Percentiles rank a stretch among this genome's conserved stretches.
phyloP scores from a whole-genome alignment of 139 green algal species.

The Nannochloris sp. region DNA sequence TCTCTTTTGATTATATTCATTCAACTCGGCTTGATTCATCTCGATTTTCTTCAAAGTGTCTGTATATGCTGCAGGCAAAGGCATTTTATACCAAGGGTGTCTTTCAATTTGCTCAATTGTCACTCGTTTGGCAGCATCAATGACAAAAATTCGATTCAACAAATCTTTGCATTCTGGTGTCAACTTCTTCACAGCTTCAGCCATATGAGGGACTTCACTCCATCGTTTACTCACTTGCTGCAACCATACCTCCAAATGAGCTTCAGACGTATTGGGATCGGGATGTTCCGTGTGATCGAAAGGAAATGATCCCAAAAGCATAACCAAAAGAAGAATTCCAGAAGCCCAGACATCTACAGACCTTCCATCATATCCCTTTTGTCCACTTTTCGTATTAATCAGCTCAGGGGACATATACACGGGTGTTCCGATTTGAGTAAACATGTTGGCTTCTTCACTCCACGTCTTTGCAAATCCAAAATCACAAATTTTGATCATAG shows the following conservation, averaged over 20 bases:
- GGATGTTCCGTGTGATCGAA: conserved; percentile 58
- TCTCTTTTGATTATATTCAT: conserved; percentile 1
- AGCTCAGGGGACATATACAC: conserved; percentile 81
- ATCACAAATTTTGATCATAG: conserved; percentile 74
- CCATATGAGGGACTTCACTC: conserved; percentile 51
- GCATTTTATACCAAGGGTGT: conserved; percentile 56
- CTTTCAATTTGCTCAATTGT: conserved; percentile 52
- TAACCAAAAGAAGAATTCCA: conserved; percentile 73
- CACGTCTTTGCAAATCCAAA: conserved; percentile 69
- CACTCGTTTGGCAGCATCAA: conserved; percentile 60
- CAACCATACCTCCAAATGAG: conserved; percentile 54
- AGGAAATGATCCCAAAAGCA: conserved; percentile 73
- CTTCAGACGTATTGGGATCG: conserved; percentile 61
- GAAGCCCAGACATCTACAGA: conserved; percentile 68
- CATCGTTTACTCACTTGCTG: conserved; percentile 45
- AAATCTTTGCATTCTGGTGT: conserved; percentile 56
- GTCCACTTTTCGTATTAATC: conserved; percentile 34
- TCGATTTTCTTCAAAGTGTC: conserved; percentile 9
- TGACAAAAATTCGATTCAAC: conserved; percentile 65
- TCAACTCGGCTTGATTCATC: conserved; percentile 1
- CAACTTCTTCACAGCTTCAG: conserved; percentile 42
- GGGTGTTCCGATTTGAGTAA: conserved; percentile 73
- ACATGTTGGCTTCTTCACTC: conserved; percentile 61
- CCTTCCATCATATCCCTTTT: conserved; percentile 46
- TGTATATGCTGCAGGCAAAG: conserved; percentile 17